Percentiles rank a stretch among this genome's conserved stretches.
Evolutionary conservation across 495 filamentous ascomycete species (phyloP).

Genomic region (Clavariopsis aquatica): DNA sequence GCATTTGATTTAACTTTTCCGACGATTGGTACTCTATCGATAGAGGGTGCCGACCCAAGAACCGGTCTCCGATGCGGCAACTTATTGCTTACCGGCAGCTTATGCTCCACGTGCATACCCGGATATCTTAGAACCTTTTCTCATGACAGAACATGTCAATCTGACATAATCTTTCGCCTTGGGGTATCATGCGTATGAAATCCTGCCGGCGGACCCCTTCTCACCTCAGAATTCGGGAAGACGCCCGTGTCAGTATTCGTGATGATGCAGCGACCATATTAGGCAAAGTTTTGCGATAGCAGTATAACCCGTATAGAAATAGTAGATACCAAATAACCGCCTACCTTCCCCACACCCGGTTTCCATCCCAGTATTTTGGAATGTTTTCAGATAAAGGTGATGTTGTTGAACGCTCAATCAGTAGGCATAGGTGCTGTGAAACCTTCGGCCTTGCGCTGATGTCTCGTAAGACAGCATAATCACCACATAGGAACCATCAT

Average conservation of each 20-base stretch:
- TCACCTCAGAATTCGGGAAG: slow-evolving; percentile 1
- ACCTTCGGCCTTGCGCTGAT: too few species aligned
- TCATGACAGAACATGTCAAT: slow-evolving; percentile 6
- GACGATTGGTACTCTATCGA: slow-evolving; percentile 1
- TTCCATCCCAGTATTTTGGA: too few species aligned
- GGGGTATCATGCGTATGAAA: slow-evolving; percentile 14
- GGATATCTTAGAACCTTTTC: slow-evolving; percentile 17
- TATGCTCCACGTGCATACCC: slow-evolving; percentile 22
- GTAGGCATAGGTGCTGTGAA: too few species aligned
- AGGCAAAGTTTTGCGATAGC: not conserved
- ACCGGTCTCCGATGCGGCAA: slow-evolving; percentile 20
- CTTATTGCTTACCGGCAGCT: slow-evolving; percentile 29
- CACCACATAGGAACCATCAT: too few species aligned
- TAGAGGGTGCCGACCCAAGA: slow-evolving; percentile 1
- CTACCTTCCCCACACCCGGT: too few species aligned
- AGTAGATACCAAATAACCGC: not conserved
- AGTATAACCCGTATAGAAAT: not conserved
- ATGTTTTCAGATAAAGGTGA: too few species aligned
- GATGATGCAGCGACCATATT: not conserved
- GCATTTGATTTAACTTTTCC: not conserved
- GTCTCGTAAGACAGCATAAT: too few species aligned
- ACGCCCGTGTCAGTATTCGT: not conserved
- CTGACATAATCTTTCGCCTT: slow-evolving; percentile 26
- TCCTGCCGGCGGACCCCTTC: not conserved
- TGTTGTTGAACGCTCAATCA: too few species aligned